Evolutionary conservation across 352 stramenopile genomes (phyloP).

Genomic region (Aphanomyces astaci): DNA sequence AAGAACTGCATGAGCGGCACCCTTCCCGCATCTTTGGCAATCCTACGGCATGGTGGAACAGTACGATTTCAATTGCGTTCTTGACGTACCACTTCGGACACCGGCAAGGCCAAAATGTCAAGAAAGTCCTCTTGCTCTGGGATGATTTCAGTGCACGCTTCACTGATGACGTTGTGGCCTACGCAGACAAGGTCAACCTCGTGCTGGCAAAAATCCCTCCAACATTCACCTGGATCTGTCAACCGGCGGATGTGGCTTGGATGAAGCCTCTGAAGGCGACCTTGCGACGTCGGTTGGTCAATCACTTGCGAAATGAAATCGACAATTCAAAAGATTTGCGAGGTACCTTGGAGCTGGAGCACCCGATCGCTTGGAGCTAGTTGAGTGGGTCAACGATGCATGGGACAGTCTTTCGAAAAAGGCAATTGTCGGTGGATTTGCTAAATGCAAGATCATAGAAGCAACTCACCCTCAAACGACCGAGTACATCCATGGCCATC

Average conservation of each 20-base stretch:
- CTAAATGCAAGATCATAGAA: not conserved
- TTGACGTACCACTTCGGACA: constrained; percentile 31
- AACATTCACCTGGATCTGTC: constrained; percentile 22
- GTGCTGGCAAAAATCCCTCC: constrained; percentile 25
- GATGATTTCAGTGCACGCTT: constrained; percentile 32
- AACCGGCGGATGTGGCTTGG: constrained; percentile 29
- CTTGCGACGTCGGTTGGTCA: not conserved
- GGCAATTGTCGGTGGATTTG: not conserved
- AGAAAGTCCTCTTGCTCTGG: constrained; percentile 27
- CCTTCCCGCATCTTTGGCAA: constrained; percentile 26
- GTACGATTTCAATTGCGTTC: constrained; percentile 24
- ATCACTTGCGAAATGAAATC: not conserved
- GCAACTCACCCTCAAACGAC: too few relatives aligned
- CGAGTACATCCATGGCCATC: too few relatives aligned
- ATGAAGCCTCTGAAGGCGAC: constrained; percentile 25
- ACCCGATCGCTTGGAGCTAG: not conserved
- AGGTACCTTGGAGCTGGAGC: not conserved
- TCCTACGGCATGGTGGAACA: constrained; percentile 27
- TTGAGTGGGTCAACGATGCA: not conserved
- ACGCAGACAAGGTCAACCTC: constrained; percentile 25
- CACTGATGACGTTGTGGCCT: constrained; percentile 25
- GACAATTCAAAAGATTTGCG: not conserved
- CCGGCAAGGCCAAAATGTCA: not conserved
- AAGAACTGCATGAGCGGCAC: not conserved
- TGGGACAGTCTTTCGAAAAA: not conserved